Conservation (phyloP, 306 rosid species). For the peach (Prunus persica) region Prunus_persica_NCBIv2 NC_034011.1:10975001-10975500, state of each 20-base stretch:
- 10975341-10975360: not conserved
- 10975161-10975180: not conserved
- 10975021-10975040: not conserved
- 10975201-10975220: not conserved
- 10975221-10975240: not conserved
- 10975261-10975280: not conserved
- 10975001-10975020: slow-evolving; percentile 19
- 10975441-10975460: not conserved
- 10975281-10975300: not conserved
- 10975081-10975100: not conserved
- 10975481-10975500: no score
- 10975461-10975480: not conserved
- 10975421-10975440: not conserved
- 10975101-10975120: not conserved
- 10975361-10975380: not conserved
- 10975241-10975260: not conserved
- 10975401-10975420: no score
- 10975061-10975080: not conserved
- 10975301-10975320: not conserved
- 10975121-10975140: not conserved
- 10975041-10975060: not conserved
- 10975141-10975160: not conserved
- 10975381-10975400: not conserved
- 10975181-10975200: not conserved
- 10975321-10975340: not conserved